Percentiles rank a stretch among this genome's conserved stretches.
phyloP scores from a whole-genome alignment of 2,329 filamentous ascomycete genomes.

The Ceratocystiopsis sp. region DNA sequence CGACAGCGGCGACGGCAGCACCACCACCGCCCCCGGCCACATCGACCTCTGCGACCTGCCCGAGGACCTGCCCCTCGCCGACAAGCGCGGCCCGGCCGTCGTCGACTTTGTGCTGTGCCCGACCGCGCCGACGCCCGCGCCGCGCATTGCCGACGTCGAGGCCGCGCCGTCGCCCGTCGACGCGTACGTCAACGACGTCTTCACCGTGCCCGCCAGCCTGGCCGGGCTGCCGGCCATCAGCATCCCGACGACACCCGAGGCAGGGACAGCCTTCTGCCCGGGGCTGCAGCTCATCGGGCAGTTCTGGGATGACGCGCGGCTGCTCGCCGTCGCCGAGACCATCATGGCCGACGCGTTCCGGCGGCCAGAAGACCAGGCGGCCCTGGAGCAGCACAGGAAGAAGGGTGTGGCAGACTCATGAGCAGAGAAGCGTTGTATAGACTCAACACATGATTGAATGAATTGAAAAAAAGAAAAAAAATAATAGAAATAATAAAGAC shows the following conservation, averaged over 20 bases:
- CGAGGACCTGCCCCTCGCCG: slow-evolving; percentile 30
- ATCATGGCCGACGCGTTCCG: slow-evolving; percentile 15
- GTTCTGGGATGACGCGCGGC: slow-evolving; percentile 53
- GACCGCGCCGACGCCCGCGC: slow-evolving; percentile 50
- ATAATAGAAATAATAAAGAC: too few species aligned
- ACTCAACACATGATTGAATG: too few species aligned
- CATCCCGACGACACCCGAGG: slow-evolving; percentile 43
- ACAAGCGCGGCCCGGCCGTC: slow-evolving; percentile 40
- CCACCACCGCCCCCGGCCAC: neutral
- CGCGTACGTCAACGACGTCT: slow-evolving; percentile 82
- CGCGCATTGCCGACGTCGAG: slow-evolving; percentile 16
- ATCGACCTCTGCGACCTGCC: slow-evolving; percentile 46
- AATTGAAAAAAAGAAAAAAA: too few species aligned
- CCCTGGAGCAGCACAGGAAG: slow-evolving; percentile 1
- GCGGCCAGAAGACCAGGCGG: slow-evolving; percentile 3
- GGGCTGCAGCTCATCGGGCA: slow-evolving; percentile 70
- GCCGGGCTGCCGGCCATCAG: slow-evolving; percentile 82
- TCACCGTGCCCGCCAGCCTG: slow-evolving; percentile 86
- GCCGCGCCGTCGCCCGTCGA: slow-evolving; percentile 41
- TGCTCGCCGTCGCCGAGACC: slow-evolving; percentile 40
- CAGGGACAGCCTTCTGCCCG: slow-evolving; percentile 13
- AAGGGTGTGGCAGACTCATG: neutral
- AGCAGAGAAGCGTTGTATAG: too few species aligned
- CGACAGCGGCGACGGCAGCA: slow-evolving; percentile 25
- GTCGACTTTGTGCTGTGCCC: slow-evolving; percentile 82